Percentiles rank a stretch among this genome's conserved stretches.
Evolutionary conservation across 2,329 filamentous ascomycete species (phyloP).

Genomic region (Emmonsiellopsis sp.): DNA sequence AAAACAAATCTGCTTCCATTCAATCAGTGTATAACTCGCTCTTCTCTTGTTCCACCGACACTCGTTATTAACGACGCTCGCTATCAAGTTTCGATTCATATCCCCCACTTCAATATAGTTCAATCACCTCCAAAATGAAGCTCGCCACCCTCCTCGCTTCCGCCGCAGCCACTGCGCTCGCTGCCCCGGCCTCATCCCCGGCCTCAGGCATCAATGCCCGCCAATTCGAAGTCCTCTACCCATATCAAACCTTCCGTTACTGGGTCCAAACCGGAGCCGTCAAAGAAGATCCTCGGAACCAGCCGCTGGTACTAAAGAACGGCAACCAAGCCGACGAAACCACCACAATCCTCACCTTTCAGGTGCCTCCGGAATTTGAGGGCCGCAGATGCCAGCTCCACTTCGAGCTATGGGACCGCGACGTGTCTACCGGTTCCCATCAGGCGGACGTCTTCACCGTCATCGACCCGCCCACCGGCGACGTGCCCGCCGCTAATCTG

Average conservation of each 20-base stretch:
- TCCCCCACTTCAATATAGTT: neutral
- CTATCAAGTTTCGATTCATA: neutral
- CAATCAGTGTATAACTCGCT: neutral
- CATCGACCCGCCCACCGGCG: conserved; percentile 11
- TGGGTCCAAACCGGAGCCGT: conserved; percentile 14
- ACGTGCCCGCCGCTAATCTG: neutral
- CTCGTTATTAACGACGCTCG: neutral
- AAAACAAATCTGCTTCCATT: neutral
- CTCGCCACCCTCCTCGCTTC: conserved; percentile 7
- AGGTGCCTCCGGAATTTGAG: conserved; percentile 8
- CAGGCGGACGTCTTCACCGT: conserved; percentile 16
- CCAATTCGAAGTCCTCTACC: conserved; percentile 12
- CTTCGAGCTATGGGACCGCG: conserved; percentile 16
- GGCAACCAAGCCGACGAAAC: conserved; percentile 13
- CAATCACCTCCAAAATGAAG: conserved; percentile 10
- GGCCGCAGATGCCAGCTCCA: conserved; percentile 15
- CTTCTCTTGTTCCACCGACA: neutral
- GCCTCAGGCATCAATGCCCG: conserved; percentile 3
- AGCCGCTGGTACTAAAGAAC: conserved; percentile 17
- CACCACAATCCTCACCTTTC: conserved; percentile 17
- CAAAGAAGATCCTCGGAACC: conserved; percentile 15
- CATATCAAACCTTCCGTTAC: conserved; percentile 15
- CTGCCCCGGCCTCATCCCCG: conserved; percentile 5
- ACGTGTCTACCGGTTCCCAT: conserved; percentile 15
- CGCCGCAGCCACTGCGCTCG: conserved; percentile 7